A percentile compares a stretch with the other conserved stretches of the same genome.
Conservation (phyloP, 495 filamentous ascomycete genomes). For the Hamigera avellanea region DNA sequence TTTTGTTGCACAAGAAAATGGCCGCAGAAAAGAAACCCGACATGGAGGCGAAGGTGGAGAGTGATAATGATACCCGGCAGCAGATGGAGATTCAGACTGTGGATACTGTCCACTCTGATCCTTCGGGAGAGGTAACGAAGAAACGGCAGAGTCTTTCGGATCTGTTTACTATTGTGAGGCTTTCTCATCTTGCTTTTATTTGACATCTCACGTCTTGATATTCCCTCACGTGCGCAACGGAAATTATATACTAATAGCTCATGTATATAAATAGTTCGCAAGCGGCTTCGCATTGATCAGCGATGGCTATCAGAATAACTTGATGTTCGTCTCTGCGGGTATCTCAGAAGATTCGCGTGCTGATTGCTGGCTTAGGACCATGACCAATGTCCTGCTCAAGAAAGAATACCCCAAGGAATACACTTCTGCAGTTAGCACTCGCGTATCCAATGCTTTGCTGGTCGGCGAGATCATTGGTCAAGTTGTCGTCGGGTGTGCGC, state of each 20-base stretch:
- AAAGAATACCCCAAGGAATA: conserved; percentile 35
- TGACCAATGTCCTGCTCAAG: conserved; percentile 39
- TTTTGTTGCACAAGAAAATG: too few relatives aligned
- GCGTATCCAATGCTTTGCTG: conserved; percentile 41
- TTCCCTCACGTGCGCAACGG: too few relatives aligned
- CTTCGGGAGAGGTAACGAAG: conserved; percentile 15
- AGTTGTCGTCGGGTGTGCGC: conserved; percentile 29
- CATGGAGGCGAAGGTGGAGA: too few relatives aligned
- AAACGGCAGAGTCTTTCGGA: conserved; percentile 32
- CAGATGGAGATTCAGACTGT: neutral
- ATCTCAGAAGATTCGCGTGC: too few relatives aligned
- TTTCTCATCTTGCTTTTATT: too few relatives aligned
- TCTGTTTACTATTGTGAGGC: conserved; percentile 35
- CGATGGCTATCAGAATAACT: conserved; percentile 42
- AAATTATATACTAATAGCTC: too few relatives aligned
- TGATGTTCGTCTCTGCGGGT: conserved; percentile 23
- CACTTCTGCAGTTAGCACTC: conserved; percentile 31
- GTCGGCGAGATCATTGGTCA: conserved; percentile 43
- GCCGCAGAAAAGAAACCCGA: too few relatives aligned
- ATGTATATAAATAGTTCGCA: too few relatives aligned
- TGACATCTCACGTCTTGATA: too few relatives aligned
- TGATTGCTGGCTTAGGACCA: too few relatives aligned
- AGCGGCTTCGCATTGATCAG: conserved; percentile 40
- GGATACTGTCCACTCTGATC: conserved; percentile 1
- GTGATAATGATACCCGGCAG: too few relatives aligned